Percentiles rank a stretch among this genome's conserved stretches.
These are phyloP conservation scores for Eimeria necatrix DNA, from an alignment of 169 alveolate species.

Conservation along the genomic window DNA sequence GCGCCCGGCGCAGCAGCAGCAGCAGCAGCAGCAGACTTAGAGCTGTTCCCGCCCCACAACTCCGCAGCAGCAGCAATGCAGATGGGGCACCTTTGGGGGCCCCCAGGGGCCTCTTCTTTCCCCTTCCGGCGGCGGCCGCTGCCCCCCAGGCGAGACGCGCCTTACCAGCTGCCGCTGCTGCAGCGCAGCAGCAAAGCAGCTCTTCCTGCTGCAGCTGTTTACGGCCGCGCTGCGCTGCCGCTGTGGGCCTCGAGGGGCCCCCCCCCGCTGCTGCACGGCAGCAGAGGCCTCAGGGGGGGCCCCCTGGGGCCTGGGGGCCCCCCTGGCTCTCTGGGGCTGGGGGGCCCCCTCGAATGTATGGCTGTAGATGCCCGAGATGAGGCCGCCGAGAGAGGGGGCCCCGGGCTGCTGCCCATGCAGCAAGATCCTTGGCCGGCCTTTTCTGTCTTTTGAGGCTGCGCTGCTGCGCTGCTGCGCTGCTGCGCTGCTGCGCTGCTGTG, in stretches of 20 bases:
- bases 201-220: not conserved
- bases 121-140: not conserved
- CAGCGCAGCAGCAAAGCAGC: conserved; percentile 26
- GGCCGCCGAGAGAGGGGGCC: not conserved
- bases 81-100: conserved; percentile 11
- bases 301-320: not conserved
- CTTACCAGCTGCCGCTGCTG: not conserved
- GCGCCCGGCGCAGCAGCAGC: not conserved
- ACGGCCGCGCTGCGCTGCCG: not conserved
- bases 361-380: not conserved
- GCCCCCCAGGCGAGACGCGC: not conserved
- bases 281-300: conserved; percentile 12
- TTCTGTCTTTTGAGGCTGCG: not conserved
- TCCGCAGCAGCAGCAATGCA: conserved; percentile 59
- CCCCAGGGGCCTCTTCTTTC: not conserved
- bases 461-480: too few species aligned
- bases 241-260: not conserved
- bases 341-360: too few species aligned
- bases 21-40: not conserved
- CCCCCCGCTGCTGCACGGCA: not conserved
- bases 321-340: not conserved
- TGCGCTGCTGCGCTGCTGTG: too few species aligned
- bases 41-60: conserved; percentile 47
- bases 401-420: conserved; percentile 33
- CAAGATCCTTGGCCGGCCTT: not conserved